Percentiles rank a stretch among this genome's conserved stretches.
phyloP scores from a whole-genome alignment of 371 early-diverging fungal species.

The Syncephalastrum contaminatum region DNA sequence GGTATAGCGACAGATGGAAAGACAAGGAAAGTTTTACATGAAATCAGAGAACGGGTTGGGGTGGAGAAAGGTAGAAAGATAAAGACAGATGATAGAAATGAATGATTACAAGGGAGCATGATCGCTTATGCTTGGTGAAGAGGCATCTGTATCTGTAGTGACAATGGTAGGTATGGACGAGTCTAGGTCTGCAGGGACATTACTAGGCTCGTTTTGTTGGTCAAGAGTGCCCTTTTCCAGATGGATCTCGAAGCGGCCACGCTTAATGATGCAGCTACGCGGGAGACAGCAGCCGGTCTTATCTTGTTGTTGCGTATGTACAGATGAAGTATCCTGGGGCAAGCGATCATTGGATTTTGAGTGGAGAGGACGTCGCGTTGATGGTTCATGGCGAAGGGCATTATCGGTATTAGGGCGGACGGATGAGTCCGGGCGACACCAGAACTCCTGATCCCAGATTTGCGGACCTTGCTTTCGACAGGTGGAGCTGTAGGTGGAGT shows the following conservation, averaged over 20 bases:
- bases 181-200: too few relatives aligned
- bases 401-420: not conserved
- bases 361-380: not conserved
- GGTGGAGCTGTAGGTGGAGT: slow-evolving; percentile 4
- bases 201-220: too few relatives aligned
- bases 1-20: too few relatives aligned
- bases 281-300: too few relatives aligned
- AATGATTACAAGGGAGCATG: too few relatives aligned
- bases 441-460: slow-evolving; percentile 38
- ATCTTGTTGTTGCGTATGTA: slow-evolving; percentile 1
- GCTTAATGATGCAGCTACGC: slow-evolving; percentile 17
- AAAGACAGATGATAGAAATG: too few relatives aligned
- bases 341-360: not conserved
- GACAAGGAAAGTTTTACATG: too few relatives aligned
- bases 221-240: not conserved
- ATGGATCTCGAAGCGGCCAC: slow-evolving; percentile 43
- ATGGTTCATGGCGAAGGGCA: not conserved
- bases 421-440: slow-evolving; percentile 20
- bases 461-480: slow-evolving; percentile 15
- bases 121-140: too few relatives aligned
- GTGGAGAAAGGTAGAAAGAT: too few relatives aligned
- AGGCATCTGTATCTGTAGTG: too few relatives aligned
- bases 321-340: not conserved
- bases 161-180: too few relatives aligned
- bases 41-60: too few relatives aligned